Percentiles rank a stretch among this genome's conserved stretches.
phyloP scores from a whole-genome alignment of 352 stramenopile species.

The Nothophytophthora sp. region DNA sequence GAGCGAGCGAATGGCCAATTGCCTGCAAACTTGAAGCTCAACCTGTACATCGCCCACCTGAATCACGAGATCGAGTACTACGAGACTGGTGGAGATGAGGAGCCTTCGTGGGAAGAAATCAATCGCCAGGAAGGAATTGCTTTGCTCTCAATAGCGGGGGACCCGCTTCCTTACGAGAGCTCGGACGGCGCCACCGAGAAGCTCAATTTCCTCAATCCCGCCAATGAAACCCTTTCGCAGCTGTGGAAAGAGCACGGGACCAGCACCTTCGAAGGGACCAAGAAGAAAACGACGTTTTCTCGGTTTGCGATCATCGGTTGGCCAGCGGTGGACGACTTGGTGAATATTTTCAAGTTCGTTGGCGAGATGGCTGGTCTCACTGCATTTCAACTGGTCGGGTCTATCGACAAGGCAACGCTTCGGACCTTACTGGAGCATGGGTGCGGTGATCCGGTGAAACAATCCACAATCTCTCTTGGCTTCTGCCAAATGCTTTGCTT shows the following conservation, averaged over 20 bases:
- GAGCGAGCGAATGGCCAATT: conserved; percentile 5
- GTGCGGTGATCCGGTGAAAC: no score
- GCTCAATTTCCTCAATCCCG: conserved; percentile 25
- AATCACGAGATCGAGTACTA: conserved; percentile 11
- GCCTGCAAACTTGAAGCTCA: neutral
- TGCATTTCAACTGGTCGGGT: conserved; percentile 4
- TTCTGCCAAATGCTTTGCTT: no score
- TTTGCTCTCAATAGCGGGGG: conserved; percentile 9
- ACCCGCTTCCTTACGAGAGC: neutral
- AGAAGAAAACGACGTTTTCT: conserved; percentile 17
- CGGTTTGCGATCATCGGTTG: conserved; percentile 16
- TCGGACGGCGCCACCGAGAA: neutral
- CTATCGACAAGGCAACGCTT: no score
- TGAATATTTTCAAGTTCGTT: conserved; percentile 12
- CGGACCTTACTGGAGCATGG: no score
- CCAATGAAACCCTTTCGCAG: conserved; percentile 7
- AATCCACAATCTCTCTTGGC: no score
- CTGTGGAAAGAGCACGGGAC: conserved; percentile 15
- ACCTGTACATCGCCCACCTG: conserved; percentile 15
- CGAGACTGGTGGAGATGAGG: conserved; percentile 6
- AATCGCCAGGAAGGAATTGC: conserved; percentile 6
- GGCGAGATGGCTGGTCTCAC: neutral
- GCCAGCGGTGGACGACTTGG: neutral
- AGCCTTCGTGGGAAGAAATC: conserved; percentile 12
- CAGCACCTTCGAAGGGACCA: conserved; percentile 9